These are phyloP conservation scores for Agaricus blazei DNA, from an alignment of 768 basidiomycete species.

Conservation along the genomic window DNA sequence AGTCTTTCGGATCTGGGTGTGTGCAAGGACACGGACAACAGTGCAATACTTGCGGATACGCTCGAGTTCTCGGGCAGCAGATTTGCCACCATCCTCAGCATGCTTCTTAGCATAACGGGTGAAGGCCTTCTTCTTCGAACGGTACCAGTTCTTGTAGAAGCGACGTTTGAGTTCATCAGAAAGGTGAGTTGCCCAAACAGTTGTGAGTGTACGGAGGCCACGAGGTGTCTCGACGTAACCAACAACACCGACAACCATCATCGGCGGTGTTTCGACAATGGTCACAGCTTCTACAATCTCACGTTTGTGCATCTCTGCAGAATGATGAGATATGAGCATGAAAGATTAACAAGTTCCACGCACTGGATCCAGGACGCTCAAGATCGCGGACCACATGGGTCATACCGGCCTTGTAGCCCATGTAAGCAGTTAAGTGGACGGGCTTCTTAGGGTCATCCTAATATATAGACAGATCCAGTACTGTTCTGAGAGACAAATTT, in stretches of 20 bases:
- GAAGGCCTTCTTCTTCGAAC: slow-evolving; percentile 99
- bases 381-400: slow-evolving; percentile 99
- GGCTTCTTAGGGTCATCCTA: slow-evolving; percentile 99
- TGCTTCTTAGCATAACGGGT: slow-evolving; percentile 99
- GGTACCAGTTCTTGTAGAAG: slow-evolving; percentile 99
- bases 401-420: slow-evolving; percentile 99
- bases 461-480: slow-evolving; percentile 7
- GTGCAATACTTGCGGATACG: slow-evolving; percentile 99
- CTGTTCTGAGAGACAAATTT: background rate
- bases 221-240: slow-evolving; percentile 99
- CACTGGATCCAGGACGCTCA: slow-evolving; percentile 98
- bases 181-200: slow-evolving; percentile 97
- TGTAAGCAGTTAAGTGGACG: slow-evolving; percentile 94
- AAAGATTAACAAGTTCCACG: slow-evolving; percentile 29
- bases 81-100: slow-evolving; percentile 91
- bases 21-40: slow-evolving; percentile 97
- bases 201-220: slow-evolving; percentile 96
- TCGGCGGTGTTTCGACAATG: slow-evolving; percentile 92
- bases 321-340: slow-evolving; percentile 1
- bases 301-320: slow-evolving; percentile 98
- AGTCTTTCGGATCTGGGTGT: slow-evolving; percentile 98
- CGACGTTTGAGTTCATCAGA: slow-evolving; percentile 97
- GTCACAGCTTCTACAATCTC: slow-evolving; percentile 98
- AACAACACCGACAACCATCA: slow-evolving; percentile 96
- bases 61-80: slow-evolving; percentile 92